Base-by-base conservation (phyloP, 2,329 filamentous ascomycete species). In the Fusarium guadeloupense region DNA sequence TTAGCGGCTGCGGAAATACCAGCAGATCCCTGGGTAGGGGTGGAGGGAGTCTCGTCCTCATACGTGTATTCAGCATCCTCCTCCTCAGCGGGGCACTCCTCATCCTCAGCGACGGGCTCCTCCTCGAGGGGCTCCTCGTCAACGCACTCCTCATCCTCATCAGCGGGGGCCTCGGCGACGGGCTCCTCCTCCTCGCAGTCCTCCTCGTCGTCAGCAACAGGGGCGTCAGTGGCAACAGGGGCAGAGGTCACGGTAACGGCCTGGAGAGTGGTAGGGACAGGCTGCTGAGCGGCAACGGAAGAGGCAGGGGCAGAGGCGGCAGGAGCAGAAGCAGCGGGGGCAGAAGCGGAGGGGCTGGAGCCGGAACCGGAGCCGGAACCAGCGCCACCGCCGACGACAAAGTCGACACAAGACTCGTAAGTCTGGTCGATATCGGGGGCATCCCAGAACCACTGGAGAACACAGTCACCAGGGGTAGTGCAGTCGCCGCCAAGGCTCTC, bases 361-460 rank as follows among this genome's bases (percentile, higher is more conserved):
- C 42, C 41, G 4, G 59, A 47, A 10, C 59, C 23, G 4, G 51
- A 38, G 4, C 45, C 48, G 8, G 50, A 42, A 2, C 46, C 48
- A 9, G 58, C 43, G 0, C 60, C 48, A 7, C 31, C 50, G 10
- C 53, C 51, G 16, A 72, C 62, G 23, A 69, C 69, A 43, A 89
- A 87, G 68, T 89, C 86, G 45, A 88, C 76, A 73, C 86, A 89
- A 43, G 81, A 80, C 76, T 86, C 83, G 69, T 89, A 89, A 10
- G 85, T 87, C 78, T 89, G 86, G 54, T 82, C 68, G 58, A 84
- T 81, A 49, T 75, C 76, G 14, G 74, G 69, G 5, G 84, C 84
- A 57, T 85, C 78, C 85, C 85, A 88, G 73, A 78, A 87, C 84
- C 85, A 87, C 73, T 88, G 85, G 39, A 88, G 77, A 4, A 83